Evolutionary conservation across 345 rosid species (phyloP), one percentile per base, ranked within the genome.

Genomic region (Trapa bicornis): DNA sequence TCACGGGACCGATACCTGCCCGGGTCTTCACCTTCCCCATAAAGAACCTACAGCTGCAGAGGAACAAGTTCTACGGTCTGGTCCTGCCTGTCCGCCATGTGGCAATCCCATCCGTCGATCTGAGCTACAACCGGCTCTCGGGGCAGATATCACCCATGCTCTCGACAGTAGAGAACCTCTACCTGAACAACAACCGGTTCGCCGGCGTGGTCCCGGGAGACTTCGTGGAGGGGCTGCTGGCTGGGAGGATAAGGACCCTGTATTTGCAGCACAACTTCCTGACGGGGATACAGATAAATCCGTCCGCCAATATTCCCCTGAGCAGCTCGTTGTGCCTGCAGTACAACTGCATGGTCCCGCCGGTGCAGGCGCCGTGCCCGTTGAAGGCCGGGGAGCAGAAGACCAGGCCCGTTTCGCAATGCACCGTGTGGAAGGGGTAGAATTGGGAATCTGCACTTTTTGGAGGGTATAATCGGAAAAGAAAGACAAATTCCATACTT

Each of bases 331-430:
- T 93, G 77, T 93, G 98, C 73, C 71, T 90, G 69, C 97, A 90
- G 77, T 93, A 90, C 66, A 93, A 93, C 41, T 93, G 98, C 54
- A 90, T 90, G 98, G 97, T 90, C 37, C 85, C 89, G 61, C 94
- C 98, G 57, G 69, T 88, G 65, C 88, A 82, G 79, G 79, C 94
- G 45, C 80, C 91, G 4, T 93, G 98, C 84, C 98, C 98, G 47
- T 74, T 78, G 77, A 84, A 80, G 53, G 83, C 96, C 29, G 98
- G 98, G 61, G 74, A 65, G 53, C 86, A 87, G 81, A 87, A 79
- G 83, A 79, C 92, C 0, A 86, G 98, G 75, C 98, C 98, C 2
- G 66, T 89, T 0, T 58, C 72, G 3, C 94, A 93, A 77, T 93
- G 98, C 37, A 78, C 9, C 66, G 84, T 72, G 72, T 82, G 86